These are phyloP conservation scores for Penicillium subrubescens DNA, from an alignment of 495 filamentous ascomycete species.

Conservation along the genomic window DNA sequence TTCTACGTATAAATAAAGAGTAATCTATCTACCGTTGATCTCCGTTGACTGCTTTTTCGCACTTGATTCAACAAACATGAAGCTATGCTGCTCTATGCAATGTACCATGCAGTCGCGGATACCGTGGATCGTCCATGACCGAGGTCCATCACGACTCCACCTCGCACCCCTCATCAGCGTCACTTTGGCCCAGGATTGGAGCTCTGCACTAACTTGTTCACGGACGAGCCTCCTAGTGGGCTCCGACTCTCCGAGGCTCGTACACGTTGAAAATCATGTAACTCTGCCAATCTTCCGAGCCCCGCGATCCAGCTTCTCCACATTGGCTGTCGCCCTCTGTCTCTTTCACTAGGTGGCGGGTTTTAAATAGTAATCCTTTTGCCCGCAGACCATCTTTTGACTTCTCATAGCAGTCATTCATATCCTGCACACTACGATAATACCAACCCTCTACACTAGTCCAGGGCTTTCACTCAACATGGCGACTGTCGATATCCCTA, in stretches of 20 bases:
- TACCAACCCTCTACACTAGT: neutral
- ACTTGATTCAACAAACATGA: neutral
- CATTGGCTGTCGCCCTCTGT: neutral
- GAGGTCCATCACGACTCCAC: conserved; percentile 17
- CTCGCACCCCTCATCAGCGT: conserved; percentile 12
- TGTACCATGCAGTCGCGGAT: neutral
- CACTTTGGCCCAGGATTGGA: neutral
- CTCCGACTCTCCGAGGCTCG: neutral
- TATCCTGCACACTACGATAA: neutral
- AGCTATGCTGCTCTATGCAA: neutral
- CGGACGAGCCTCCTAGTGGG: neutral
- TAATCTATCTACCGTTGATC: neutral
- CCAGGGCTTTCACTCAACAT: conserved; percentile 14
- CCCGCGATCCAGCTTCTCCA: conserved; percentile 6
- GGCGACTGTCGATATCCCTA: conserved; percentile 50
- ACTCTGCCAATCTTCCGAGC: neutral
- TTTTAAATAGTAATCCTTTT: neutral
- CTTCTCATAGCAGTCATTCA: neutral
- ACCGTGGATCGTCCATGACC: neutral
- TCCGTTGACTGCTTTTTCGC: neutral
- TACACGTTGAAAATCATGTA: neutral
- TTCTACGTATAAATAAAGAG: neutral
- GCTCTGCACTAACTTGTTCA: neutral
- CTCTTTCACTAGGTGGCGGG: conserved; percentile 6
- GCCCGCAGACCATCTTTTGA: neutral